phyloP scores from a whole-genome alignment of 1,139 yeast genomes.

The Candida dubliniensis region DNA sequence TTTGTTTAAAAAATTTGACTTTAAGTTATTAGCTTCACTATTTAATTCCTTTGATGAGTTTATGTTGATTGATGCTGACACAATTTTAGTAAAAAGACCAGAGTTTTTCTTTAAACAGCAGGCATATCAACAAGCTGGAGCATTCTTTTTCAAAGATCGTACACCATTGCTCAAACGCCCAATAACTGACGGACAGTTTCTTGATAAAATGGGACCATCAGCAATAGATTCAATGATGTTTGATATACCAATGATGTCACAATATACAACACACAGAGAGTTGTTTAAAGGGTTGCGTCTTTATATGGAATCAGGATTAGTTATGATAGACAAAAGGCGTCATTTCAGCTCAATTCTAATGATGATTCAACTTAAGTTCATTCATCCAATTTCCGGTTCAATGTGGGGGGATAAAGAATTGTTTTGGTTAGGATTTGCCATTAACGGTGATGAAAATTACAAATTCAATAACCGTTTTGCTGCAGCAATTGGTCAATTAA shows the following conservation, averaged over 20 bases:
- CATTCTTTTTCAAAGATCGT: conserved; percentile 52
- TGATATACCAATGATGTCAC: conserved; percentile 34
- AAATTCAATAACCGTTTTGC: conserved; percentile 50
- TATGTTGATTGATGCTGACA: conserved; percentile 52
- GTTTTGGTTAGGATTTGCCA: conserved; percentile 59
- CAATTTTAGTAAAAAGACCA: conserved; percentile 41
- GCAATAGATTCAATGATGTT: conserved; percentile 35
- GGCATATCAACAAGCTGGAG: conserved; percentile 40
- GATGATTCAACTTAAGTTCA: conserved; percentile 43
- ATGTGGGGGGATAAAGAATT: conserved; percentile 67
- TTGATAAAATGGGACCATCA: conserved; percentile 40
- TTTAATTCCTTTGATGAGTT: conserved; percentile 53
- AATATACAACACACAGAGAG: conserved; percentile 30
- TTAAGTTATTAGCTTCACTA: conserved; percentile 50
- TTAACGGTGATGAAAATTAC: conserved; percentile 54
- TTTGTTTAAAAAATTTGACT: conserved; percentile 41
- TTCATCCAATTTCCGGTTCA: conserved; percentile 37
- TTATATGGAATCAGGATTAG: conserved; percentile 55
- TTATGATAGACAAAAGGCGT: conserved; percentile 38
- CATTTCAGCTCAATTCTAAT: conserved; percentile 46
- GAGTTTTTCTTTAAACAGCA: conserved; percentile 36
- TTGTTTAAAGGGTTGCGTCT: conserved; percentile 37
- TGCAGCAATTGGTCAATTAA: conserved; percentile 52
- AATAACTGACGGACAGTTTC: conserved; percentile 28
- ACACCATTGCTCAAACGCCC: conserved; percentile 35